These are phyloP conservation scores for Fusarium sp. DNA, from an alignment of 2,329 filamentous ascomycete genomes.

Conservation along the genomic window DNA sequence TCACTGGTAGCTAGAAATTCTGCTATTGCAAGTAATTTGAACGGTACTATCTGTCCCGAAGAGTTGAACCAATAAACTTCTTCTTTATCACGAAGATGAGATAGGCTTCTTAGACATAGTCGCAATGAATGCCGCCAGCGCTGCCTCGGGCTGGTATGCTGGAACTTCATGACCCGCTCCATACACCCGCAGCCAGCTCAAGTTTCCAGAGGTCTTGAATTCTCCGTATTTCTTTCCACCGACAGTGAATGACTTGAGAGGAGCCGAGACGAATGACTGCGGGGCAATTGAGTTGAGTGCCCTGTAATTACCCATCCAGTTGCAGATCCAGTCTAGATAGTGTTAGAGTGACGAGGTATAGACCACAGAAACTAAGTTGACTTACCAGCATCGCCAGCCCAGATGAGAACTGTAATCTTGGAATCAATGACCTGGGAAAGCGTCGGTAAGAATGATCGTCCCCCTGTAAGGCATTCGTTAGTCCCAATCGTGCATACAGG, in stretches of 20 bases:
- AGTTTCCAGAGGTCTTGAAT: slow-evolving; percentile 65
- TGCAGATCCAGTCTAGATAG: slow-evolving; percentile 65
- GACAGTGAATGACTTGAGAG: slow-evolving; percentile 59
- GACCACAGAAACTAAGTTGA: neutral
- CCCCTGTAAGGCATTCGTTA: slow-evolving; percentile 41
- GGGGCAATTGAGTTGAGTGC: slow-evolving; percentile 60
- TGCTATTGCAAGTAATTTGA: too few relatives aligned
- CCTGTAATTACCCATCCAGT: slow-evolving; percentile 63
- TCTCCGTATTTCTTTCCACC: slow-evolving; percentile 59
- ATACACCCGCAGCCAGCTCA: slow-evolving; percentile 69
- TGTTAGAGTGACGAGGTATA: neutral
- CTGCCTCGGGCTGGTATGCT: slow-evolving; percentile 50
- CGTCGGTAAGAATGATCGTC: slow-evolving; percentile 57
- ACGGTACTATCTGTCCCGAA: too few relatives aligned
- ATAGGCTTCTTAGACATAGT: slow-evolving; percentile 17
- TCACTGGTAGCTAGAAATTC: too few relatives aligned
- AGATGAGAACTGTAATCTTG: slow-evolving; percentile 62
- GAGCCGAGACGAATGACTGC: slow-evolving; percentile 50
- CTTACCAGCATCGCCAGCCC: slow-evolving; percentile 64
- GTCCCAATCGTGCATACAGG: rapidly evolving
- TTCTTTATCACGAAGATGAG: neutral
- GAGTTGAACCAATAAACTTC: too few relatives aligned
- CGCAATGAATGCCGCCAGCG: slow-evolving; percentile 13
- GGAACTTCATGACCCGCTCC: slow-evolving; percentile 68
- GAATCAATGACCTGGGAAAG: slow-evolving; percentile 59